phyloP scores from a whole-genome alignment of 2,329 filamentous ascomycete genomes.

The Thyridium curvatum region DNA sequence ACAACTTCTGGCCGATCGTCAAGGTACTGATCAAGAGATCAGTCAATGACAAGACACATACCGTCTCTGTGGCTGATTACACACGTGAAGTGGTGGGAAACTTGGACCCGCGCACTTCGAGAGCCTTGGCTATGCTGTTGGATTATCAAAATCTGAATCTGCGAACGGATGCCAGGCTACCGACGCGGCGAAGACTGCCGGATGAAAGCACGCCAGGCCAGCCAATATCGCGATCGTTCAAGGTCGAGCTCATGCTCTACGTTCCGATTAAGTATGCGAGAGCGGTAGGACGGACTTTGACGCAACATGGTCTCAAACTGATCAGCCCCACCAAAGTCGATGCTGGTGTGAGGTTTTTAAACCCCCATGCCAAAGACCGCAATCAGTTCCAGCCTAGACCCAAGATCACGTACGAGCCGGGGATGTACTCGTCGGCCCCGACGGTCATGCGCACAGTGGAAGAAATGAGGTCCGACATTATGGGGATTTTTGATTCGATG shows the following conservation, averaged over 20 bases:
- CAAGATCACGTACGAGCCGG: conserved; percentile 18
- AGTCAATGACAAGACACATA: conserved; percentile 45
- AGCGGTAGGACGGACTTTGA: conserved; percentile 62
- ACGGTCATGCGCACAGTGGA: conserved; percentile 61
- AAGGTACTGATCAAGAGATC: conserved; percentile 63
- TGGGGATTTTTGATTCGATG: conserved; percentile 82
- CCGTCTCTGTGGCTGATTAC: conserved; percentile 69
- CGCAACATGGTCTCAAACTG: conserved; percentile 61
- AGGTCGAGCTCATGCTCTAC: conserved; percentile 71
- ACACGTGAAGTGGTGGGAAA: conserved; percentile 66
- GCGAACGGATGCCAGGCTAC: conserved; percentile 67
- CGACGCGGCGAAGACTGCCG: conserved; percentile 54
- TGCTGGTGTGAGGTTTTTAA: conserved; percentile 63
- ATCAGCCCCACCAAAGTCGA: conserved; percentile 60
- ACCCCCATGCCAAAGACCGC: conserved; percentile 59
- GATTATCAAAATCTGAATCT: conserved; percentile 59
- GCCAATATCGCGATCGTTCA: conserved; percentile 52
- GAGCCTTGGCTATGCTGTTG: conserved; percentile 65
- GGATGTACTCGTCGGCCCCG: conserved; percentile 14
- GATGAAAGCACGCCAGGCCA: conserved; percentile 58
- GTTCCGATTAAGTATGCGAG: conserved; percentile 62
- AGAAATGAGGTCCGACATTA: conserved; percentile 78
- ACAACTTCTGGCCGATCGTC: conserved; percentile 63
- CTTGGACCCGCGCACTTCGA: conserved; percentile 63
- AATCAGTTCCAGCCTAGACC: conserved; percentile 13